These are phyloP conservation scores for Pestalotiopsis sp. DNA, from an alignment of 2,329 filamentous ascomycete species.

Conservation along the genomic window DNA sequence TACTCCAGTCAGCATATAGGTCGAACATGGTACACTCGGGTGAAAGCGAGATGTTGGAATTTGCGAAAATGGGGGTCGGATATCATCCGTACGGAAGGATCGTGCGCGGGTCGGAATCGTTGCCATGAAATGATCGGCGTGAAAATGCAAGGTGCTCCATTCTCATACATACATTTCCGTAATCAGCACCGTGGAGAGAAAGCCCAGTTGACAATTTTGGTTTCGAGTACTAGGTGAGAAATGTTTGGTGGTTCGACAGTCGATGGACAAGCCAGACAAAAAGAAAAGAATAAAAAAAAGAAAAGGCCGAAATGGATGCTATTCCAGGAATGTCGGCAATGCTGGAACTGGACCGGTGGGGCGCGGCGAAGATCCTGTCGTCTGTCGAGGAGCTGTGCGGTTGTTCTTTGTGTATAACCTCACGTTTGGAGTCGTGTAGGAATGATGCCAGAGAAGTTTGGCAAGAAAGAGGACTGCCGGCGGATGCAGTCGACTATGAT, in stretches of 20 bases:
- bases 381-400: background rate
- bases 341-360: background rate
- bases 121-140: background rate
- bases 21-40: background rate
- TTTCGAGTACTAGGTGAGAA: background rate
- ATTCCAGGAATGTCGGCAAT: background rate
- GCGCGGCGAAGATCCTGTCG: background rate
- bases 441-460: background rate
- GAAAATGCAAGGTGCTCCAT: background rate
- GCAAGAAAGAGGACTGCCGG: background rate
- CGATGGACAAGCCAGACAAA: background rate
- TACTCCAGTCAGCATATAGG: background rate
- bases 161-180: slow-evolving; percentile 10
- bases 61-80: background rate
- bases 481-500: background rate
- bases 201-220: too few species aligned
- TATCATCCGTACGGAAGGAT: background rate
- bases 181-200: background rate
- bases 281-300: background rate
- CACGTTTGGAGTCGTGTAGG: background rate
- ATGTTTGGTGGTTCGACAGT: background rate
- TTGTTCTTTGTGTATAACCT: slow-evolving; percentile 4
- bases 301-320: background rate
- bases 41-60: background rate
- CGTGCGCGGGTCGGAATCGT: background rate